Evolutionary conservation across 306 rosid species (phyloP).

Genomic region (Corylus avellana): DNA sequence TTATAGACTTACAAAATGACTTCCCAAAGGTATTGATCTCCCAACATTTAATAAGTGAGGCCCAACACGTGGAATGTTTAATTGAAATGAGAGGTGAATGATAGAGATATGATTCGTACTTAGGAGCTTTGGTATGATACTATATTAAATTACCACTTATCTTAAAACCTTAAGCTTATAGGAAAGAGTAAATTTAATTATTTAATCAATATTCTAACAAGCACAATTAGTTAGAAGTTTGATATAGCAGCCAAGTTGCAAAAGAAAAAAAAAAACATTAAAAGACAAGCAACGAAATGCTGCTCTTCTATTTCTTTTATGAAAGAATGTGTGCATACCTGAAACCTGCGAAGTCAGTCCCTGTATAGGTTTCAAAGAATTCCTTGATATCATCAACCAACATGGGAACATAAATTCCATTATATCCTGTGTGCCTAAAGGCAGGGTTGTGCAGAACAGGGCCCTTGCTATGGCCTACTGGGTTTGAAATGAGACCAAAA

Average conservation of each 20-base stretch:
- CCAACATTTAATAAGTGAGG: no score
- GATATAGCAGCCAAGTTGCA: neutral
- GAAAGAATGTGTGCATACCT: constrained; percentile 28
- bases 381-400: constrained; percentile 45
- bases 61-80: no score
- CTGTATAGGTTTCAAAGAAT: constrained; percentile 39
- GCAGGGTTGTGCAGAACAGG: constrained; percentile 53
- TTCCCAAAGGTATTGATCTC: no score
- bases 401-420: constrained; percentile 54
- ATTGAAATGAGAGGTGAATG: no score
- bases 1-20: no score
- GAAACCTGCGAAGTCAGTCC: constrained; percentile 41
- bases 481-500: constrained; percentile 54
- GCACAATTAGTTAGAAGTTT: neutral
- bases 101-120: no score
- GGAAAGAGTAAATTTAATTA: no score
- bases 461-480: constrained; percentile 55
- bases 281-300: neutral
- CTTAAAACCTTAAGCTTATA: no score
- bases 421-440: constrained; percentile 39
- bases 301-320: neutral
- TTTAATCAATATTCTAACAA: no score
- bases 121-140: no score
- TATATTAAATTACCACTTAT: no score
- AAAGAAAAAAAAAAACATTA: neutral